Evolutionary conservation across 148 eudicot species (phyloP).

Genomic region (Pouteria glomerata): DNA sequence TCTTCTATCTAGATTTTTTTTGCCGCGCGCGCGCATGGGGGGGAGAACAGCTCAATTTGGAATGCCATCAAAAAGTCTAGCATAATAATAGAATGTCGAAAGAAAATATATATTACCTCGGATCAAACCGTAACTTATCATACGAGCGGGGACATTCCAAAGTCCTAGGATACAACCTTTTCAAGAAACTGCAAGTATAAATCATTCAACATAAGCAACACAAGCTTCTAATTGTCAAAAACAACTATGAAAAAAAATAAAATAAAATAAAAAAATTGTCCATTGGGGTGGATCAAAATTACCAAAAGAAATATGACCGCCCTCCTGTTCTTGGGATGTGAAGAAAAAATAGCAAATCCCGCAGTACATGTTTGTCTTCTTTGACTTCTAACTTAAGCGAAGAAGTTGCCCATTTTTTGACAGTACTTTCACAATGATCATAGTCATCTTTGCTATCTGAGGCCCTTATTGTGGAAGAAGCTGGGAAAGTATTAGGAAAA

Average conservation of each 20-base stretch:
- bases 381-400: slow-evolving; percentile 46
- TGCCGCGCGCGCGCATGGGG: too few relatives aligned
- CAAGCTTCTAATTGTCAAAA: neutral
- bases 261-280: neutral
- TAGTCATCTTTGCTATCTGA: slow-evolving; percentile 38
- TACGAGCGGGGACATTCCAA: slow-evolving; percentile 88
- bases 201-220: neutral
- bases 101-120: slow-evolving; percentile 49
- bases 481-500: slow-evolving; percentile 13
- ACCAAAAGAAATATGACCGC: slow-evolving; percentile 83
- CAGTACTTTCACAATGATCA: slow-evolving; percentile 49
- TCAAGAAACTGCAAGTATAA: slow-evolving; percentile 63
- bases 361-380: slow-evolving; percentile 62
- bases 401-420: slow-evolving; percentile 69
- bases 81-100: neutral
- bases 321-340: slow-evolving; percentile 97
- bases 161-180: slow-evolving; percentile 63
- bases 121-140: slow-evolving; percentile 78
- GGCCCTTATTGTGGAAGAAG: slow-evolving; percentile 19
- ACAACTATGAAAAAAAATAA: neutral
- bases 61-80: too few relatives aligned
- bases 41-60: too few relatives aligned
- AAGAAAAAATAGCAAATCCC: slow-evolving; percentile 78
- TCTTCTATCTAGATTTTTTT: too few relatives aligned
- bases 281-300: neutral